Base-by-base conservation (phyloP, 805 yeast species). In the Myxozyma geophila region DNA sequence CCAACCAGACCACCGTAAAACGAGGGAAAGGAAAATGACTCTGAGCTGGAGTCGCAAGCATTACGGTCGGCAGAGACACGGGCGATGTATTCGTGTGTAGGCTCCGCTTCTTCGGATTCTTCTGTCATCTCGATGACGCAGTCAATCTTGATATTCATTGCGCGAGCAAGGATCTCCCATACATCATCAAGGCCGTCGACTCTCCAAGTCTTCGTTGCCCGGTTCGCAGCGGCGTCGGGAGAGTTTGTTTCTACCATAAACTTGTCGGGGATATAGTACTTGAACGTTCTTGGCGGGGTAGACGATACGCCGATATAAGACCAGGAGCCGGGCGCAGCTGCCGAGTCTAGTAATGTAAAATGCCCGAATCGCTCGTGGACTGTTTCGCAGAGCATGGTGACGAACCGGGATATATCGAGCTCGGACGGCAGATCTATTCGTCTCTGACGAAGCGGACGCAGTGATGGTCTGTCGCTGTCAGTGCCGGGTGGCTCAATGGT, bases 1-100 rank as follows among this genome's bases (percentile, higher is more conserved):
- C 99, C 99, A 59, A 92, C 79, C 39, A 90, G 80, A 0, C 99
- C 99, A n/a, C 99, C 98, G 61, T 85, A 78, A 71, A 95, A 95
- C 0, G 97, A 96, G 19, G 90, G 77, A 0, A 77, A 50, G 23
- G 36, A 40, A 19, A 57, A 17, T 9, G 43, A 48, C 2, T n/a
- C 33, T 5, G 28, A 28, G 28, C 28, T 28, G 5, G 5, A 28
- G 28, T 28, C 28, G 28, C 28, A 28, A 5, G 28, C 28, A 5
- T 28, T 28, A 28, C 48, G 40, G 43, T 37, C 21, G 21, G 46
- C 15, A 8, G 46, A 19, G 33, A 36, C 15, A 17, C 21, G 33
- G 2, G 40, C 35, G 35, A 52, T 28, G 55, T 46, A 46, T 7
- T 46, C 35, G 8, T 12, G 35, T 7, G 43, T 35, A 54, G 41